Base-by-base conservation (phyloP, 352 stramenopile species). In the Globisporangium yorkense region DNA sequence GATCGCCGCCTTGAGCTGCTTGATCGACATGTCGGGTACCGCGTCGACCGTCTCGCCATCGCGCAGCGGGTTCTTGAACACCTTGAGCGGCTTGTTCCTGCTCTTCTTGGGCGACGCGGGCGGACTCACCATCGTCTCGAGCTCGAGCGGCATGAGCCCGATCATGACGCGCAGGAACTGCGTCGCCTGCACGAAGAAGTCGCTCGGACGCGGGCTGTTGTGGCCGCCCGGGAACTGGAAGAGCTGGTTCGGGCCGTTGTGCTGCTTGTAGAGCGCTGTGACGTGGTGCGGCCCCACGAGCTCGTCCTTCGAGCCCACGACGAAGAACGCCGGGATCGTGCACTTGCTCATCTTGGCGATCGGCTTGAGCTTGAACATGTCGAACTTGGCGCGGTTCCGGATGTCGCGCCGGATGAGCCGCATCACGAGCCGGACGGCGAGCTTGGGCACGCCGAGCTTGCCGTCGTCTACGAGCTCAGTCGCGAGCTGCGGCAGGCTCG, bases 291-390 rank as follows among this genome's bases (percentile, higher is more conserved):
- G 80, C 0, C 78, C 77, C 9, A 94, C 83, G 27, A 94, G 72
- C 62, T 94, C 84, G 52, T 94, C 84, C 60, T 92, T 78, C 44
- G 82, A 52, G 2, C 78, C 84, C 15, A 84, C 71, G 2, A 90
- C 77, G 61, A 92, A 94, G 59, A 94, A 92, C 4, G 80, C 67
- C 5, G 84, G 84, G 21, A 86, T 82, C 8, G 67, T 69, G 54
- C 66, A 93, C 68, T 88, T 85, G 67, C 83, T 65, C 1, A 94
- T 62, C 39, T 80, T 85, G 18, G 66, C 72, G 51, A 92, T 88
- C 0, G 84, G 84, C 41, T 90, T 92, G 48, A 94, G 65, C 62
- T 94, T 89, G 62, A 90, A 92, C 77, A 92, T 90, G 59, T 94
- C 84, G 62, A 94, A 94, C 59, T 92, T 90, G 44, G 84, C 84